These are phyloP conservation scores for Coemansia sp. DNA, from an alignment of 192 early-diverging fungal species.

Conservation along the genomic window DNA sequence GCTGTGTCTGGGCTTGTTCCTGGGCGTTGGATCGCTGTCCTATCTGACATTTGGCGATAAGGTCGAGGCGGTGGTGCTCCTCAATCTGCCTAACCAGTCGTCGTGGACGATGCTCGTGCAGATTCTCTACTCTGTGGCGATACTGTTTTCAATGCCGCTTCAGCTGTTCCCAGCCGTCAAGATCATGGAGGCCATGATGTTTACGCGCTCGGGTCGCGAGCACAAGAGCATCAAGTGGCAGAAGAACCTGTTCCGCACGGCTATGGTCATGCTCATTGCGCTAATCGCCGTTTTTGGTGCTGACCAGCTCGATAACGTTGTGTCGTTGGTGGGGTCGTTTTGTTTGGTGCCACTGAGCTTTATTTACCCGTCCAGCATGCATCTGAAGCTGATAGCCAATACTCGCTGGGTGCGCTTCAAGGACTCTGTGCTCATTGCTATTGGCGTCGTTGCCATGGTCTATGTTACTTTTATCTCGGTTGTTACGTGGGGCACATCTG, in stretches of 20 bases:
- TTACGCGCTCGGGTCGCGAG: constrained; percentile 77
- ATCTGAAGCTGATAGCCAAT: constrained; percentile 64
- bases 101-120: constrained; percentile 74
- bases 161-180: constrained; percentile 91
- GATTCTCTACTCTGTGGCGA: constrained; percentile 86
- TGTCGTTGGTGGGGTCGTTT: constrained; percentile 81
- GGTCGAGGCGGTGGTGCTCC: constrained; percentile 85
- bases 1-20: constrained; percentile 77
- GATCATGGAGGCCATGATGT: constrained; percentile 87
- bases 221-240: constrained; percentile 79
- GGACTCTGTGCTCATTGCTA: constrained; percentile 63
- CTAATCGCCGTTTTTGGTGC: constrained; percentile 77
- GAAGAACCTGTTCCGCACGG: constrained; percentile 77
- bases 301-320: constrained; percentile 78
- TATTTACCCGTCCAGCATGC: constrained; percentile 88
- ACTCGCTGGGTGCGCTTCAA: constrained; percentile 51
- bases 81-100: constrained; percentile 77
- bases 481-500: constrained; percentile 40
- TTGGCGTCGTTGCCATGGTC: constrained; percentile 74
- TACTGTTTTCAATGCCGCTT: constrained; percentile 92
- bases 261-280: constrained; percentile 65
- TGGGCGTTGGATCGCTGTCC: constrained; percentile 78
- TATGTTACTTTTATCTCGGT: constrained; percentile 71
- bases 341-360: constrained; percentile 77
- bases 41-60: constrained; percentile 86